These are phyloP conservation scores for Kwoniella heveanensis DNA, from an alignment of 768 basidiomycete genomes.

Conservation along the genomic window DNA sequence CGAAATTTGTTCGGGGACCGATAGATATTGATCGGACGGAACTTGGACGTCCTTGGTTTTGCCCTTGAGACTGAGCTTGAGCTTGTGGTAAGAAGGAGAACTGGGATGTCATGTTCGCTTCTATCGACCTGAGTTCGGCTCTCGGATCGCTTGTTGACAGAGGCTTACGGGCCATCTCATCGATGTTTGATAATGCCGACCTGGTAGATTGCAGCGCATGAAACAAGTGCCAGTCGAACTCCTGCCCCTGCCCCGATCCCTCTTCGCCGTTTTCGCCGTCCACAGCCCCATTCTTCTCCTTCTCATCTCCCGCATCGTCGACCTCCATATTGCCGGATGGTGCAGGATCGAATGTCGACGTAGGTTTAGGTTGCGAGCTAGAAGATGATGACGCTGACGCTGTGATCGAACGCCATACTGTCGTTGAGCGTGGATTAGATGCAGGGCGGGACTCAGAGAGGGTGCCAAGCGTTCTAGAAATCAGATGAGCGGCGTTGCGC, in stretches of 20 bases:
- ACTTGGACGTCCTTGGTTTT: neutral
- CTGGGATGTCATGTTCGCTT: conserved; percentile 19
- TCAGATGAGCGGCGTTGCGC: conserved; percentile 42
- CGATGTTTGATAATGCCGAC: conserved; percentile 17
- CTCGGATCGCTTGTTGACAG: conserved; percentile 11
- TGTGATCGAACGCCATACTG: conserved; percentile 39
- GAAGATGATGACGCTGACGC: conserved; percentile 12
- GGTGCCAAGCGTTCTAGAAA: conserved; percentile 34
- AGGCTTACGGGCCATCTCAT: conserved; percentile 23
- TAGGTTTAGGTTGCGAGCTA: neutral
- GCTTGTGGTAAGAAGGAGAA: conserved; percentile 2
- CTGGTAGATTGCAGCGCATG: conserved; percentile 37
- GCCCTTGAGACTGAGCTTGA: neutral
- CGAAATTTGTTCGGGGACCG: neutral
- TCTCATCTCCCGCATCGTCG: neutral
- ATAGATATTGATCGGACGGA: neutral
- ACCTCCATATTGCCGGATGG: neutral
- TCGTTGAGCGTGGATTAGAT: conserved; percentile 40
- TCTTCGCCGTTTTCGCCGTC: conserved; percentile 2
- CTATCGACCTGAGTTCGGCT: conserved; percentile 28
- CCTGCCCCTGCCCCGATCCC: conserved; percentile 7
- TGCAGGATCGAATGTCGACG: neutral
- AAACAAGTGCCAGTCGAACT: conserved; percentile 37
- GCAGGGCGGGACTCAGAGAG: conserved; percentile 41
- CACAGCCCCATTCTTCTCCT: neutral